A percentile compares a stretch with the other conserved stretches of the same genome.
phyloP scores from a whole-genome alignment of 371 early-diverging fungal genomes.

The Syncephalastrum sp. region DNA sequence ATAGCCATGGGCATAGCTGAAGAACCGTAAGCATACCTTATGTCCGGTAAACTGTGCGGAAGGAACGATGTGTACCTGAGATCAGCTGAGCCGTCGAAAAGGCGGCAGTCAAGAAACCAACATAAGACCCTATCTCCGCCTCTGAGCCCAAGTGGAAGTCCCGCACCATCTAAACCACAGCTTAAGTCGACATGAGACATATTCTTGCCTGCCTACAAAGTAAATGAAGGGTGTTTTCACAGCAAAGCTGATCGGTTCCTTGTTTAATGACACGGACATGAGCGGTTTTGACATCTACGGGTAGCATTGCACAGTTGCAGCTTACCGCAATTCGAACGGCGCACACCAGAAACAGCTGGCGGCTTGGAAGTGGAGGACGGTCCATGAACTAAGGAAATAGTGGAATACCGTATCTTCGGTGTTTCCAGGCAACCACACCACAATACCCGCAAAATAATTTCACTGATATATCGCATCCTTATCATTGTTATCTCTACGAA shows the following conservation, averaged over 20 bases:
- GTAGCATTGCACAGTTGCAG: no score
- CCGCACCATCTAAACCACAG: conserved; percentile 49
- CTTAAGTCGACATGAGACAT: neutral
- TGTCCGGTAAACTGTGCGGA: neutral
- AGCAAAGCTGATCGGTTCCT: conserved; percentile 64
- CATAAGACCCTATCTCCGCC: conserved; percentile 61
- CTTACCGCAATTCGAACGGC: conserved; percentile 45
- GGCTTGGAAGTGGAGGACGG: conserved; percentile 46
- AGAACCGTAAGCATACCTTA: no score
- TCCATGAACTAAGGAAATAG: no score
- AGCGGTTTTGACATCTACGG: no score
- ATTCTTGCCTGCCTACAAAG: conserved; percentile 11
- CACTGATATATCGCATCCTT: no score
- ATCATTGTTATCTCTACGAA: no score
- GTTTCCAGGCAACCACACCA: no score
- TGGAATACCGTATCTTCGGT: no score
- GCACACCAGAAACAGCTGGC: conserved; percentile 57
- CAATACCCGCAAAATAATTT: no score
- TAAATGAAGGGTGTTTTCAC: conserved; percentile 62
- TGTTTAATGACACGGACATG: conserved; percentile 30
- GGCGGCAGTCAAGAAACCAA: conserved; percentile 60
- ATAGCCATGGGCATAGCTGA: conserved; percentile 58
- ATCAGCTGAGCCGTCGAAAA: conserved; percentile 67
- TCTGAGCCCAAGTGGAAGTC: conserved; percentile 57
- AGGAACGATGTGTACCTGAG: conserved; percentile 36